Evolutionary conservation across 805 yeast genomes (phyloP), one percentile per base, ranked within the genome.

Genomic region (Nakazawaea wickerhamii): DNA sequence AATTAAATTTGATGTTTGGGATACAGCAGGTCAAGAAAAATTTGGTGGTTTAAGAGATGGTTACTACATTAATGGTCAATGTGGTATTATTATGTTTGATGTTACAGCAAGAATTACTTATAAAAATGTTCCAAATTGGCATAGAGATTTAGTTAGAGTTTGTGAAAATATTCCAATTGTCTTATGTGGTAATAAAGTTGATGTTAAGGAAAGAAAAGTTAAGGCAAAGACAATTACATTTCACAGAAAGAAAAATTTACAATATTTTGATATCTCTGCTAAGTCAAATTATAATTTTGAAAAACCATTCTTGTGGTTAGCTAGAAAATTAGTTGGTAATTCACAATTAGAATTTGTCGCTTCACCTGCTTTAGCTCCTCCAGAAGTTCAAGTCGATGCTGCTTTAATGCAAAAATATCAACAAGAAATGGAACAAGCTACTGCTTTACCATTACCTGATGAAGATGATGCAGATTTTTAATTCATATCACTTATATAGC

Each of bases 91-190:
- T 70, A 93, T 93, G 99, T 93, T 93, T 67, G 99, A 93, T 71
- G 99, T 93, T 51, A 93, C 99, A 50, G 89, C 98, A 41, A 90
- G 99, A 79, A 91, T 93, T 75, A 93, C 99, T 57, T 93, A 93
- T 78, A 93, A 93, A 79, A 93, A 93, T 72, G 99, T 93, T 67
- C 99, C 99, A 69, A 95, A 93, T 86, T 93, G 99, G 99, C 97
- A 95, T 84, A 85, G 99, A 76, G 99, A 93, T 72, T 79, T 93
- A 65, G 97, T 93, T 52, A 88, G 99, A 75, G 99, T 93, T 52
- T 93, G 99, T 77, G 99, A 93, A 76, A 93, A 91, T 81, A 93
- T 93, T 59, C 99, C 99, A 60, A 93, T 93, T 61, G 99, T 93
- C 49, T 77, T 93, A 55, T 88, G 96, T 77, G 99, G 99, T 75